Evolutionary conservation across 2,329 filamentous ascomycete species (phyloP).

Genomic region (Ophiostoma sp.): DNA sequence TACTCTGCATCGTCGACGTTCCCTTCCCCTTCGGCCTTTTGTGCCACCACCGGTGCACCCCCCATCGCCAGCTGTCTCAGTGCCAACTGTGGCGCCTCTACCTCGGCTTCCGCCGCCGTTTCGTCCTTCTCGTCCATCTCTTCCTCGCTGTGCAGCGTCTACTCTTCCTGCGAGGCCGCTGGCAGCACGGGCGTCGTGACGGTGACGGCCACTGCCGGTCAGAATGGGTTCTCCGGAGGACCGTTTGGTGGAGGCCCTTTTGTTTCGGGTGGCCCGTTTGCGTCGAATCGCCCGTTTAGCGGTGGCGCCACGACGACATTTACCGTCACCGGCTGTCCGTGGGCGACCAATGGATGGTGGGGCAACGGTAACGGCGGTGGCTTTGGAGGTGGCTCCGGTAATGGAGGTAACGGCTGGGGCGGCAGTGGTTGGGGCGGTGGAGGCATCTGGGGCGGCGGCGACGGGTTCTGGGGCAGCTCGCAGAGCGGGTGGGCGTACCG

Average conservation of each 20-base stretch:
- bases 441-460: conserved; percentile 35
- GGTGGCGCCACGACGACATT: conserved; percentile 38
- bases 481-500: conserved; percentile 42
- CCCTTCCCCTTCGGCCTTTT: conserved; percentile 39
- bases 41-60: conserved; percentile 31
- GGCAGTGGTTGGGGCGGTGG: conserved; percentile 39
- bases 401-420: conserved; percentile 41
- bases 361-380: conserved; percentile 37
- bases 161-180: conserved; percentile 42
- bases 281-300: conserved; percentile 17
- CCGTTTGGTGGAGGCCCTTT: conserved; percentile 9
- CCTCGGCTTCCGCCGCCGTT: conserved; percentile 34
- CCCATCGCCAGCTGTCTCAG: conserved; percentile 35
- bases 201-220: conserved; percentile 38
- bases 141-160: conserved; percentile 44
- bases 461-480: conserved; percentile 42
- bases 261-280: background rate
- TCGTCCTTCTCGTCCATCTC: conserved; percentile 41
- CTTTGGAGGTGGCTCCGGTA: conserved; percentile 31
- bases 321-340: conserved; percentile 46
- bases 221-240: conserved; percentile 25
- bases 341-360: conserved; percentile 43
- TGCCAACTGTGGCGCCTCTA: conserved; percentile 37
- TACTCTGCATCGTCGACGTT: conserved; percentile 37
- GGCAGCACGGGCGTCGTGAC: conserved; percentile 45